Conservation (phyloP, 2,329 filamentous ascomycete species). For the Biscogniauxia marginata region DNA sequence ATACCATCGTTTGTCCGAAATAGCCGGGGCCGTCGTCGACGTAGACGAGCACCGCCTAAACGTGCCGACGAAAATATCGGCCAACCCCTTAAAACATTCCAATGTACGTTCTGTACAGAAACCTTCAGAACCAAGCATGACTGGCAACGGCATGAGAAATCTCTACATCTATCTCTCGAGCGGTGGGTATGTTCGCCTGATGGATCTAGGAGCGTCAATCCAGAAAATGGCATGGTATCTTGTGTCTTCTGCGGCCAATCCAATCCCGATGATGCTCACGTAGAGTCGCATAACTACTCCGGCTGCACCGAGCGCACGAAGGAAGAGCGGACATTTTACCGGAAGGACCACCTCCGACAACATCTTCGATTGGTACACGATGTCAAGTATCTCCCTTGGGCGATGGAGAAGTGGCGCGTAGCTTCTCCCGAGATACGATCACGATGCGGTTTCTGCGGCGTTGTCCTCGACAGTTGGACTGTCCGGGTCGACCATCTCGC, state of each 20-base stretch:
- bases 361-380: constrained; percentile 63
- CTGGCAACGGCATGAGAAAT: constrained; percentile 71
- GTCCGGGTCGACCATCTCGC: constrained; percentile 61
- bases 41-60: constrained; percentile 44
- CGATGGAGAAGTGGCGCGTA: constrained; percentile 64
- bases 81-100: constrained; percentile 55
- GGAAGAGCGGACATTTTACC: constrained; percentile 63
- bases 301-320: constrained; percentile 65
- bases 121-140: constrained; percentile 68
- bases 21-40: constrained; percentile 47
- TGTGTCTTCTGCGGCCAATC: constrained; percentile 61
- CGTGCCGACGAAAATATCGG: constrained; percentile 37
- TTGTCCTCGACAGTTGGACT: constrained; percentile 61
- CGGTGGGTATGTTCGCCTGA: constrained; percentile 64
- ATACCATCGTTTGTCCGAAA: constrained; percentile 42
- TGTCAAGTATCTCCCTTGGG: constrained; percentile 60
- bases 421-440: constrained; percentile 61
- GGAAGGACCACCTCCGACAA: constrained; percentile 67
- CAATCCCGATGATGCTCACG: constrained; percentile 54
- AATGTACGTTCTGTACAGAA: constrained; percentile 69
- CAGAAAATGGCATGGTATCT: constrained; percentile 54
- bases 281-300: constrained; percentile 59
- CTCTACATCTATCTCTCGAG: constrained; percentile 62
- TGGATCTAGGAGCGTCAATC: constrained; percentile 54
- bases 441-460: constrained; percentile 64